These are phyloP conservation scores for Trypanosomatidae sp. DNA, from an alignment of 208 protist species.

Conservation along the genomic window DNA sequence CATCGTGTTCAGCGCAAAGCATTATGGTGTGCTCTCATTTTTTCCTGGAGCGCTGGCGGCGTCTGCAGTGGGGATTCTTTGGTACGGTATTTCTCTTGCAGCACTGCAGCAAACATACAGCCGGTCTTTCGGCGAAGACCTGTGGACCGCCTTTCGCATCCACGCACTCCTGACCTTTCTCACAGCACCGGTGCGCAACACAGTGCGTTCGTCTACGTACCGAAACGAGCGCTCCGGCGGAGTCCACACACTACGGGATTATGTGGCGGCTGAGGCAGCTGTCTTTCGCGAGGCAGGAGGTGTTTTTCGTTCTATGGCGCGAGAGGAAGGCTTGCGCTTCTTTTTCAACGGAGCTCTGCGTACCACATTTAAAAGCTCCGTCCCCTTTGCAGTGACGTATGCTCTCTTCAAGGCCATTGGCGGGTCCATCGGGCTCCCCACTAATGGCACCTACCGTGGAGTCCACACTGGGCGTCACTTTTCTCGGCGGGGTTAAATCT, in stretches of 20 bases:
- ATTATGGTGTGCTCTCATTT: slow-evolving; percentile 78
- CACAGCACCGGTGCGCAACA: slow-evolving; percentile 79
- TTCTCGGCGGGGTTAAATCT: slow-evolving; percentile 25
- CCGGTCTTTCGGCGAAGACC: slow-evolving; percentile 49
- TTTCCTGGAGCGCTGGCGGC: slow-evolving; percentile 66
- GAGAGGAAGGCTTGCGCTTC: slow-evolving; percentile 68
- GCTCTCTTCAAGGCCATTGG: slow-evolving; percentile 66
- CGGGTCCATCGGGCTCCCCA: slow-evolving; percentile 61
- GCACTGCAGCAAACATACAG: slow-evolving; percentile 53
- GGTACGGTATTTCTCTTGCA: slow-evolving; percentile 71
- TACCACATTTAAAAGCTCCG: slow-evolving; percentile 83
- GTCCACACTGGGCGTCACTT: slow-evolving; percentile 43
- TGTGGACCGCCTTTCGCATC: slow-evolving; percentile 66
- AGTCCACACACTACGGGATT: slow-evolving; percentile 50
- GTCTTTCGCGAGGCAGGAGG: slow-evolving; percentile 68
- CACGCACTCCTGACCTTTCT: slow-evolving; percentile 86
- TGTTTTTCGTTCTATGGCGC: slow-evolving; percentile 55
- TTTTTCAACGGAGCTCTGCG: slow-evolving; percentile 76
- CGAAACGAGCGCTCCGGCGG: slow-evolving; percentile 75
- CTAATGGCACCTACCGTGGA: slow-evolving; percentile 17
- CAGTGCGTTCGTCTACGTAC: slow-evolving; percentile 69
- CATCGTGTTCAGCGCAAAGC: slow-evolving; percentile 42
- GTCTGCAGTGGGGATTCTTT: slow-evolving; percentile 56
- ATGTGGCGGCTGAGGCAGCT: slow-evolving; percentile 60
- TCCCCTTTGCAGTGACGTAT: slow-evolving; percentile 86